Base-by-base conservation (phyloP, 2,329 filamentous ascomycete species). In the Fusarium sacchari region DNA sequence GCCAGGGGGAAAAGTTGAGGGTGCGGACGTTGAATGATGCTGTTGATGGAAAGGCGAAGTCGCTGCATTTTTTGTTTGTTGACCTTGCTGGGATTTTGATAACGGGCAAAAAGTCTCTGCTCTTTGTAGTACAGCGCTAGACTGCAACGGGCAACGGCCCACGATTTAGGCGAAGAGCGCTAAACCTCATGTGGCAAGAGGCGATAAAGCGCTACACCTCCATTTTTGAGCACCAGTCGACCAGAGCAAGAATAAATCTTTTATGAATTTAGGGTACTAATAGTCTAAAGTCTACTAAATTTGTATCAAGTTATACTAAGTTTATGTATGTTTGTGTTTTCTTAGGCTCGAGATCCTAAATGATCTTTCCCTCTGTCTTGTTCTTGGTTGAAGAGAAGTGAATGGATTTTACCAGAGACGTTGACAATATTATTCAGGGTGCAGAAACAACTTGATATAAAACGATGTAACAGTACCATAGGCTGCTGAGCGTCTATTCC, bases 51-150 rank as follows among this genome's bases (percentile, higher is more conserved):
- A 30, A 69, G 47, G 5, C 66, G 39, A 56, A 71, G 66, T 15
- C 50, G 60, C 30, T 70, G 67, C 67, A 70, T 56, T 52, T 53
- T 70, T 70, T 69, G 32, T 55, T 52, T 67, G 53, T 56, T 64
- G 47, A 52, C 15, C n/a, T 14, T 8, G 6, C 6, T 37, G 5
- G 11, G 32, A n/a, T 53, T 62, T 66, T 69, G 67, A 70, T 69
- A 70, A 34, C 22, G 42, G 53, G 66, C 24, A 50, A 52, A 69
- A 69, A 69, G 67, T 69, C 67, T 69, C 67, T 69, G 67, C 67
- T 52, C 43, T 9, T 59, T 46, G 66, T 65, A 42, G 17, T 12
- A 44, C 46, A 22, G 36, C 37, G 36, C 67, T 69, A 69, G 36
- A 3, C 66, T 24, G 0, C 6, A 49, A 44, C 15, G 6, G 37